A percentile compares a stretch with the other conserved stretches of the same genome.
Evolutionary conservation across 371 early-diverging fungal genomes (phyloP).

Genomic region (Sporodiniella umbellata): DNA sequence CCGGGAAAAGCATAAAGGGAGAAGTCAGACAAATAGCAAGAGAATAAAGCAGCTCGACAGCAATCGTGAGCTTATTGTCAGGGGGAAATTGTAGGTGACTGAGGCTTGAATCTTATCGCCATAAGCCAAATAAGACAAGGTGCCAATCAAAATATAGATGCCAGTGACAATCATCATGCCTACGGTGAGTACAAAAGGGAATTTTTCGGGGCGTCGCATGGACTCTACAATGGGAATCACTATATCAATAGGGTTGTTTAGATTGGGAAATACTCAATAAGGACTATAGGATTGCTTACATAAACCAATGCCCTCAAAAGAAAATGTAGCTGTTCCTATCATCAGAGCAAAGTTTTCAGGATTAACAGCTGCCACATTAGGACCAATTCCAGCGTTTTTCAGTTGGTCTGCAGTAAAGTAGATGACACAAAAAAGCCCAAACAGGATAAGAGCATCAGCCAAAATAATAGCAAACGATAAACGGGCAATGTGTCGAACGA

Average conservation of each 20-base stretch:
- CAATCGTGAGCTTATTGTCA: slow-evolving; percentile 37
- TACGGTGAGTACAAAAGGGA: slow-evolving; percentile 54
- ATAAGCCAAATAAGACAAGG: slow-evolving; percentile 67
- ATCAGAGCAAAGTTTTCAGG: slow-evolving; percentile 61
- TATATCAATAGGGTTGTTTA: slow-evolving; percentile 1
- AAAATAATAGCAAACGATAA: slow-evolving; percentile 65
- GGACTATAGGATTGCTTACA: slow-evolving; percentile 20
- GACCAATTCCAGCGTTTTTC: slow-evolving; percentile 29
- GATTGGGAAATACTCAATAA: neutral
- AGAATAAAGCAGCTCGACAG: slow-evolving; percentile 69
- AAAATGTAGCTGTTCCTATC: slow-evolving; percentile 76
- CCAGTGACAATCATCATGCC: slow-evolving; percentile 56
- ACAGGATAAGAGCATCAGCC: slow-evolving; percentile 68
- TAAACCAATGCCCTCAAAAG: slow-evolving; percentile 78
- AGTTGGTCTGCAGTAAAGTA: slow-evolving; percentile 32
- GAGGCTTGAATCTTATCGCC: slow-evolving; percentile 69
- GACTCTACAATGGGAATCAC: slow-evolving; percentile 58
- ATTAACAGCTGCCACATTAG: slow-evolving; percentile 52
- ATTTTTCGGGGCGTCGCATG: slow-evolving; percentile 55
- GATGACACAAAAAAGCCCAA: slow-evolving; percentile 52
- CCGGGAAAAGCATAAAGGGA: slow-evolving; percentile 73
- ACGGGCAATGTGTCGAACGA: slow-evolving; percentile 65
- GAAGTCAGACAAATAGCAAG: slow-evolving; percentile 71
- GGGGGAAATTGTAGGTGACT: slow-evolving; percentile 67
- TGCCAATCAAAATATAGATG: slow-evolving; percentile 64